Conservation (phyloP, 345 rosid species). For the Aurinia saxatilis region DNA sequence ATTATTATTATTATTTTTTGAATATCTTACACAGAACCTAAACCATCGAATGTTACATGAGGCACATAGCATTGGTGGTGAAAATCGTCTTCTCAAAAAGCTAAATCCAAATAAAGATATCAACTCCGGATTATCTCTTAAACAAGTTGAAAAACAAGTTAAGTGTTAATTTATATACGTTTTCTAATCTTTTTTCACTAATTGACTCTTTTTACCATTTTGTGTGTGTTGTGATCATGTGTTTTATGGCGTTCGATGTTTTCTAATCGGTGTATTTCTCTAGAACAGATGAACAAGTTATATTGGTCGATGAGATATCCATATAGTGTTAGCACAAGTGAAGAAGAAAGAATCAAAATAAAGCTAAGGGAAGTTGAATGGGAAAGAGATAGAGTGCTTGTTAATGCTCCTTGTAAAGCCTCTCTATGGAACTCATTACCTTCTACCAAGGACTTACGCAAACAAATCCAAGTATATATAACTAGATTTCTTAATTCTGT, state of each 20-base stretch:
- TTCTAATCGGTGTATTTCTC: background rate
- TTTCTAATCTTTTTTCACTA: no score
- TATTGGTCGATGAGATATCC: background rate
- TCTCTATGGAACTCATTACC: constrained; percentile 16
- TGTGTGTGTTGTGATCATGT: no score
- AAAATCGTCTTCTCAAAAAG: constrained; percentile 7
- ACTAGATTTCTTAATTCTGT: background rate
- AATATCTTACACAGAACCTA: constrained; percentile 8
- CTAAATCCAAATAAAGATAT: background rate
- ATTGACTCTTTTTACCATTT: no score
- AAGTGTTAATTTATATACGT: background rate
- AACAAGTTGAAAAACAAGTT: background rate
- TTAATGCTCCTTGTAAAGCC: constrained; percentile 17
- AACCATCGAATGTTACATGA: constrained; percentile 10
- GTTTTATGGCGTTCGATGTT: background rate
- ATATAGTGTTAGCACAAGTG: background rate
- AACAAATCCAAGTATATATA: constrained; percentile 1
- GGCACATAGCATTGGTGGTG: background rate
- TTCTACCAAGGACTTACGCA: constrained; percentile 16
- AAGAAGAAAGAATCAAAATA: background rate
- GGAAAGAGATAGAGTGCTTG: background rate
- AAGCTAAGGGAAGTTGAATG: constrained; percentile 3
- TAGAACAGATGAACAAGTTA: background rate
- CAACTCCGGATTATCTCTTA: background rate
- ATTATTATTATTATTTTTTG: background rate